Evolutionary conservation across 2,329 filamentous ascomycete species (phyloP).

Genomic region (Erysiphe pulchra): DNA sequence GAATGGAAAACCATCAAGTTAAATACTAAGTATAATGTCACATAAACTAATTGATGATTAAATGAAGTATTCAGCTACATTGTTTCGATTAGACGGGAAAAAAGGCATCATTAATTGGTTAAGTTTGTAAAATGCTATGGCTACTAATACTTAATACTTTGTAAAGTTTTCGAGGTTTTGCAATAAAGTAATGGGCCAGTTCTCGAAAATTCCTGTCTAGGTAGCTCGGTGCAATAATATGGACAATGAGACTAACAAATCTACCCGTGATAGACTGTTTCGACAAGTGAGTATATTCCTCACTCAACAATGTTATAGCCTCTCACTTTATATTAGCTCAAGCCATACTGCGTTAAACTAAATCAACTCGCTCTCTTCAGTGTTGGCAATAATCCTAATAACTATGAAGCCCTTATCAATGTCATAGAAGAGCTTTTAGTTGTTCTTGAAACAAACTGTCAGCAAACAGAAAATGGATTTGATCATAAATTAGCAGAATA

Average conservation of each 20-base stretch:
- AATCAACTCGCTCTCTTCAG: slow-evolving; percentile 29
- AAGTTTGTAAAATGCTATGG: too few relatives aligned
- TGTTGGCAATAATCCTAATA: slow-evolving; percentile 16
- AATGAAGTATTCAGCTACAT: too few relatives aligned
- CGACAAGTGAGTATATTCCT: slow-evolving; percentile 7
- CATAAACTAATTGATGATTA: too few relatives aligned
- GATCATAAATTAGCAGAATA: slow-evolving; percentile 80
- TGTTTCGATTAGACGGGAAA: too few relatives aligned
- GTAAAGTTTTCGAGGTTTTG: too few relatives aligned
- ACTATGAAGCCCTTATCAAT: slow-evolving; percentile 19
- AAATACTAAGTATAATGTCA: too few relatives aligned
- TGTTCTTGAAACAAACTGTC: slow-evolving; percentile 17
- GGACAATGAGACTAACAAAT: slow-evolving; percentile 5
- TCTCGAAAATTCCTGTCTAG: too few relatives aligned
- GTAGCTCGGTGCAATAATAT: neutral
- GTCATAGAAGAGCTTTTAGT: slow-evolving; percentile 20
- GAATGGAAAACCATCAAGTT: too few relatives aligned
- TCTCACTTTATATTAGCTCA: slow-evolving; percentile 21
- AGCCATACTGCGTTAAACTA: slow-evolving; percentile 33
- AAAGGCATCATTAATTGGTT: too few relatives aligned
- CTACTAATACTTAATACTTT: too few relatives aligned
- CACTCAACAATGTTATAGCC: neutral
- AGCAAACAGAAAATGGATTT: slow-evolving; percentile 25
- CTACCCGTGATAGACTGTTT: slow-evolving; percentile 13
- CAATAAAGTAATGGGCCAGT: too few relatives aligned